Evolutionary conservation across 1,139 yeast species (phyloP).

Genomic region (Nakaseomyces sp.): DNA sequence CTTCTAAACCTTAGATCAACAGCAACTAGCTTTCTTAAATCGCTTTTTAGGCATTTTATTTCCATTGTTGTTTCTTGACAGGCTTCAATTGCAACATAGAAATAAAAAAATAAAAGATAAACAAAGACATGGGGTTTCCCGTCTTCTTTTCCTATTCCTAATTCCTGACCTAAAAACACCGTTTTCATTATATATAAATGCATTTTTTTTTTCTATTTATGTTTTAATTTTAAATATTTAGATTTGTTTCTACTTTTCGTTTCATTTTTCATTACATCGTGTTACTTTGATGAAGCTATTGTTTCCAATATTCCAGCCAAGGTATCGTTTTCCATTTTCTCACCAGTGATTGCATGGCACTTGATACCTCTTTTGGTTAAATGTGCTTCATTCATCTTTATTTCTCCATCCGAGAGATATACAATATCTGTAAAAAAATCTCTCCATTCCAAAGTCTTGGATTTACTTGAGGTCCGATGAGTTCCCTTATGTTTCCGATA

Average conservation of each 20-base stretch:
- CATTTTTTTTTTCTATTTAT: neutral
- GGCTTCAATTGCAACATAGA: no score
- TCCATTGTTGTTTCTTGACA: neutral
- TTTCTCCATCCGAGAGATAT: slow-evolving; percentile 40
- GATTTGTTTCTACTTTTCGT: neutral
- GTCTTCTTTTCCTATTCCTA: no score
- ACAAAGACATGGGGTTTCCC: neutral
- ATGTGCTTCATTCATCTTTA: slow-evolving; percentile 38
- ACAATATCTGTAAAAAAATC: slow-evolving; percentile 50
- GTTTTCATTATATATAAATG: neutral
- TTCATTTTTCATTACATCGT: neutral
- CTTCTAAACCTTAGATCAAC: slow-evolving; percentile 13
- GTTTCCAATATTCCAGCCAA: slow-evolving; percentile 33
- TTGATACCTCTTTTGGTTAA: slow-evolving; percentile 38
- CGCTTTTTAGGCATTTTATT: neutral
- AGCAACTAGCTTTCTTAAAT: no score
- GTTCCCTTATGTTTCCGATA: slow-evolving; percentile 12
- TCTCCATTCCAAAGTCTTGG: slow-evolving; percentile 29
- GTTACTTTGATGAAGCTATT: slow-evolving; percentile 6
- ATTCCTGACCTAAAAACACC: no score
- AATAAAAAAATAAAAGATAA: neutral
- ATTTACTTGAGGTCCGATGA: slow-evolving; percentile 3
- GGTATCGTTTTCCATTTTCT: slow-evolving; percentile 30
- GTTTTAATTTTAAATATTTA: neutral
- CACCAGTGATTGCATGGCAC: slow-evolving; percentile 40